phyloP scores from a whole-genome alignment of 106 monocot genomes.

The Alisma plantagoaquatica region DNA sequence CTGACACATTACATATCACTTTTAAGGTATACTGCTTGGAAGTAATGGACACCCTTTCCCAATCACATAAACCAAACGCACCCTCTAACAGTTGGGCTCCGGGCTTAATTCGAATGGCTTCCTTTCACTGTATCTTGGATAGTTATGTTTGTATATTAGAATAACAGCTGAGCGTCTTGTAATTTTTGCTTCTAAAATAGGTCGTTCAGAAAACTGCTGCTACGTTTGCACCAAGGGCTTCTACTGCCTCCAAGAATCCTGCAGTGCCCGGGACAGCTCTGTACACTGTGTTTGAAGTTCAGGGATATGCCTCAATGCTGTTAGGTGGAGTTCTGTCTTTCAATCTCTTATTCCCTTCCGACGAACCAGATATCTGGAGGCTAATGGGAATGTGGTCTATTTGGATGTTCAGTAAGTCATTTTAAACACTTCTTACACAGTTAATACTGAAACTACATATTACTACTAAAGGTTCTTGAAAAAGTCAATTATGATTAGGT shows the following conservation, averaged over 20 bases:
- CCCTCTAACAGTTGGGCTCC: too few species aligned
- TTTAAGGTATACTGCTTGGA: too few species aligned
- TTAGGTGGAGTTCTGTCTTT: conserved; percentile 87
- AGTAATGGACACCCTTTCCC: too few species aligned
- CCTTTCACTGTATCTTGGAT: too few species aligned
- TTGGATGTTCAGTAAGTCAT: conserved; percentile 98
- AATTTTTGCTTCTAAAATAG: conserved; percentile 15
- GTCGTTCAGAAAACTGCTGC: conserved; percentile 93
- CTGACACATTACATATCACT: too few species aligned
- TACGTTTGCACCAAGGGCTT: conserved; percentile 96
- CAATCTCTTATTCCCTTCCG: conserved; percentile 92
- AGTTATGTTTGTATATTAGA: too few species aligned
- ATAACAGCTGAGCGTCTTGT: too few species aligned
- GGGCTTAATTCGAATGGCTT: too few species aligned
- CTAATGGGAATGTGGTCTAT: conserved; percentile 99
- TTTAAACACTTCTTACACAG: background rate
- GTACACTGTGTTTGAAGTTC: conserved; percentile 87
- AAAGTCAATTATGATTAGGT: too few species aligned
- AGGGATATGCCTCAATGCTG: conserved; percentile 90
- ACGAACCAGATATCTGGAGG: conserved; percentile 95
- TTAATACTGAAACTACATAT: too few species aligned
- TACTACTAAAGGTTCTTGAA: too few species aligned
- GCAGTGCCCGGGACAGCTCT: conserved; percentile 81
- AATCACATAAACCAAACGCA: too few species aligned
- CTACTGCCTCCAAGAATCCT: conserved; percentile 85